phyloP scores from a whole-genome alignment of 306 rosid genomes.

The Citrullus colocynthis region DNA sequence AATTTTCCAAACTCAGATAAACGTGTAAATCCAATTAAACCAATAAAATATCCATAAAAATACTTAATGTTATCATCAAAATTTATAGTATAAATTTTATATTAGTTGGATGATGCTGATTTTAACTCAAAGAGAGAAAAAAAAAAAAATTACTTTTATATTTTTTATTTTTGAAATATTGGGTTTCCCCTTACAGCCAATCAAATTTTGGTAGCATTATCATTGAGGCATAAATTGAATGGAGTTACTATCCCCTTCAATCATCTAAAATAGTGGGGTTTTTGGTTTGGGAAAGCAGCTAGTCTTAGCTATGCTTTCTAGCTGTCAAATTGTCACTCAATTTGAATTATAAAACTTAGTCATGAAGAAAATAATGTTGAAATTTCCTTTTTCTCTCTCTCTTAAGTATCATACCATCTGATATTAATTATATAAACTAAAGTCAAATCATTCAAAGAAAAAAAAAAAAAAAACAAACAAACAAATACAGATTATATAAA shows the following conservation, averaged over 20 bases:
- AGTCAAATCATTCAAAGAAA: neutral
- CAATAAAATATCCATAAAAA: too few species aligned
- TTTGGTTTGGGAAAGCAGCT: neutral
- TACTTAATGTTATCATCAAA: too few species aligned
- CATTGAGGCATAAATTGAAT: neutral
- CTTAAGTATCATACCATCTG: neutral
- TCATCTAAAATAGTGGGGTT: neutral
- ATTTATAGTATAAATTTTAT: too few species aligned
- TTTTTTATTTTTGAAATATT: too few species aligned
- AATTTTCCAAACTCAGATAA: too few species aligned
- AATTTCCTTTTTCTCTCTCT: neutral
- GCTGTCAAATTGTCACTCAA: neutral
- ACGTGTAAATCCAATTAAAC: too few species aligned
- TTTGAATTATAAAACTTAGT: neutral
- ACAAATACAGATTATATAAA: neutral
- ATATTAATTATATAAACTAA: neutral
- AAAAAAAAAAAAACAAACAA: neutral
- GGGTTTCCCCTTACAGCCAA: neutral
- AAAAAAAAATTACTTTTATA: too few species aligned
- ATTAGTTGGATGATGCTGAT: too few species aligned
- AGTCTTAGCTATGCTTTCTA: neutral
- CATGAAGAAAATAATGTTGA: neutral
- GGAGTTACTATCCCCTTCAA: neutral
- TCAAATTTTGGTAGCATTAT: neutral
- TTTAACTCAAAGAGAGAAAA: too few species aligned